These are phyloP conservation scores for Ophiostoma piceae DNA, from an alignment of 2,329 filamentous ascomycete species.

Conservation along the genomic window DNA sequence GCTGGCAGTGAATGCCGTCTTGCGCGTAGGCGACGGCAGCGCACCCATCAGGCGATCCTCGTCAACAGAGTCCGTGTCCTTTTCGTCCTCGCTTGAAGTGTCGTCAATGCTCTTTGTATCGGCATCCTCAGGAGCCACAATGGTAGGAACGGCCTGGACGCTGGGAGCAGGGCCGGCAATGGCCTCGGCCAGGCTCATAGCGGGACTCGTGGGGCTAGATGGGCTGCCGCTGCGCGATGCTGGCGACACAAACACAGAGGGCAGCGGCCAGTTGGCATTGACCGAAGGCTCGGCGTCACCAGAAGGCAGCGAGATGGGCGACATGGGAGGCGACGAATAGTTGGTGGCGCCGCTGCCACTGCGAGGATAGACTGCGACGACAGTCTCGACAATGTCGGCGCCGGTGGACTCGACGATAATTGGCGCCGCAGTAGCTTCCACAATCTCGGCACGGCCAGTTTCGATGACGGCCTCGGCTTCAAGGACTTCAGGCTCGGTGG, in stretches of 20 bases:
- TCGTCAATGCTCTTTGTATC: background rate
- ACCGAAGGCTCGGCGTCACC: conserved; percentile 11
- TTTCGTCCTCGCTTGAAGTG: conserved; percentile 1
- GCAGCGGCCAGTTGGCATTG: background rate
- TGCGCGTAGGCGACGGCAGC: conserved; percentile 17
- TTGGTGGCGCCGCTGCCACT: background rate
- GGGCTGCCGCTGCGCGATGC: background rate
- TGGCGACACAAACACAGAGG: background rate
- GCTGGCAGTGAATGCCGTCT: conserved; percentile 26
- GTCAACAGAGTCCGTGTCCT: background rate
- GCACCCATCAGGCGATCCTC: background rate
- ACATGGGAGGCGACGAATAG: background rate
- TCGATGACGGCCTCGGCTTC: background rate
- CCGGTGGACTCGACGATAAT: background rate
- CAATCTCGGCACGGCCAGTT: background rate
- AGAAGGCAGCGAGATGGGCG: conserved; percentile 11
- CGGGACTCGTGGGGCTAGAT: background rate
- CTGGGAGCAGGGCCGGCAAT: background rate
- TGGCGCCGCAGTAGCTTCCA: background rate
- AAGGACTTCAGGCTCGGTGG: background rate
- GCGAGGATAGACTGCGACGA: background rate
- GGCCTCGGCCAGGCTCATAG: background rate
- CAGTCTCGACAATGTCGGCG: conserved; percentile 7
- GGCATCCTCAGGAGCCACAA: background rate
- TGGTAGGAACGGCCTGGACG: background rate